Evolutionary conservation across 768 basidiomycete species (phyloP).

Genomic region (Leccinum uliginosum): DNA sequence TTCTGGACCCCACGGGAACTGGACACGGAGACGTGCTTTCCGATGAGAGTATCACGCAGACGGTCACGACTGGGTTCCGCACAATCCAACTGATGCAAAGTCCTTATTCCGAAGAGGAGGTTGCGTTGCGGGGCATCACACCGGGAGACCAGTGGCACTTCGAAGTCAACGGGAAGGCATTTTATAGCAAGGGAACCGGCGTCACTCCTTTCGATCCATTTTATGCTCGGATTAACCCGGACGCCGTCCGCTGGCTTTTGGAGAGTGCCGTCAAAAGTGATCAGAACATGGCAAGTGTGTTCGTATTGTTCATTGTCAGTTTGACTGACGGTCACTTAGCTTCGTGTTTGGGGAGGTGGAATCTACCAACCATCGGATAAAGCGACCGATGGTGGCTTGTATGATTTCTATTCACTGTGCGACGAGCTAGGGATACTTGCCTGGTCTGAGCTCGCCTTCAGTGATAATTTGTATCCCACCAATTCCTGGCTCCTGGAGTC

Average conservation of each 20-base stretch:
- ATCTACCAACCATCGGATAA: constrained; percentile 44
- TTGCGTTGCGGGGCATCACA: constrained; percentile 45
- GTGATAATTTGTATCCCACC: constrained; percentile 52
- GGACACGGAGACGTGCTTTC: background rate
- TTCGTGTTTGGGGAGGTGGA: constrained; percentile 60
- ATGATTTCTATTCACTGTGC: constrained; percentile 54
- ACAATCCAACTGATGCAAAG: constrained; percentile 51
- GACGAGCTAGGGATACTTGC: constrained; percentile 58
- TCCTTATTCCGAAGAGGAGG: constrained; percentile 42
- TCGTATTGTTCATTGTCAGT: background rate
- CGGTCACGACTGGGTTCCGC: constrained; percentile 51
- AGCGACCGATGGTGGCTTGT: constrained; percentile 39
- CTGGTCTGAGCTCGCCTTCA: constrained; percentile 47
- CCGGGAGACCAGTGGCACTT: constrained; percentile 63
- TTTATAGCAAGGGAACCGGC: constrained; percentile 53
- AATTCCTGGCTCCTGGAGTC: constrained; percentile 49
- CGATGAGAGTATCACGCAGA: constrained; percentile 32
- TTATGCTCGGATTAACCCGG: constrained; percentile 47
- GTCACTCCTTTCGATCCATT: constrained; percentile 61
- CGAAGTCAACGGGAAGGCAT: constrained; percentile 52
- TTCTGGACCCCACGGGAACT: constrained; percentile 6
- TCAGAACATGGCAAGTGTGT: constrained; percentile 51
- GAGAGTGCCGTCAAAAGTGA: constrained; percentile 52
- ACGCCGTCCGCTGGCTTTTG: constrained; percentile 50
- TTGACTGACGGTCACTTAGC: constrained; percentile 24